Evolutionary conservation across 768 basidiomycete species (phyloP).

Genomic region (Pisolithus tinctorius): DNA sequence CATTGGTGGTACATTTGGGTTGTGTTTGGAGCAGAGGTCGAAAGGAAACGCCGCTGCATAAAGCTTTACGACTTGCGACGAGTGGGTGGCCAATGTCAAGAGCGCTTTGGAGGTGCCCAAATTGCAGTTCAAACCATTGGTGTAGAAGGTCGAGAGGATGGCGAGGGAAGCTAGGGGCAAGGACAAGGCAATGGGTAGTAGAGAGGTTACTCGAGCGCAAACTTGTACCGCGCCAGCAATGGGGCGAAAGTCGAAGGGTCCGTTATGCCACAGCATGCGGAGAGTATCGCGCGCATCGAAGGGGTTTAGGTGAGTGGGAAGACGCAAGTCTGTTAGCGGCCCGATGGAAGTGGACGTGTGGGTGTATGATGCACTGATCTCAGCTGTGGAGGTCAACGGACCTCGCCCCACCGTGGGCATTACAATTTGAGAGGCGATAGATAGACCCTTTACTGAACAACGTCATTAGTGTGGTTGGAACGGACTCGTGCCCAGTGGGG

Average conservation of each 20-base stretch:
- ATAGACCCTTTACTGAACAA: slow-evolving; percentile 2
- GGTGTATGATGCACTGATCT: slow-evolving; percentile 47
- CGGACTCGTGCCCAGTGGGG: slow-evolving; percentile 4
- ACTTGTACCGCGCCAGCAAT: slow-evolving; percentile 26
- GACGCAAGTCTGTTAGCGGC: slow-evolving; percentile 39
- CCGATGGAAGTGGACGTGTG: slow-evolving; percentile 29
- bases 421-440: slow-evolving; percentile 9
- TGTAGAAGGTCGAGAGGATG: slow-evolving; percentile 25
- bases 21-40: slow-evolving; percentile 10
- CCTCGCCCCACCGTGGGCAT: slow-evolving; percentile 15
- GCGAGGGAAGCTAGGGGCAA: slow-evolving; percentile 10
- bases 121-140: slow-evolving; percentile 50
- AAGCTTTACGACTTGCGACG: slow-evolving; percentile 52
- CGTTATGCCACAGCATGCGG: neutral
- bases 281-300: slow-evolving; percentile 5
- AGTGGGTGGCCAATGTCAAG: slow-evolving; percentile 52
- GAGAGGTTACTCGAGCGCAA: slow-evolving; percentile 23
- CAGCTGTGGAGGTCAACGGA: slow-evolving; percentile 32
- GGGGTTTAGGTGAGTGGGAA: slow-evolving; percentile 39
- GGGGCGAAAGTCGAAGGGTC: slow-evolving; percentile 11
- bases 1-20: neutral
- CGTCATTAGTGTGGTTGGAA: slow-evolving; percentile 19
- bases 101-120: slow-evolving; percentile 46
- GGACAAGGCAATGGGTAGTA: slow-evolving; percentile 9
- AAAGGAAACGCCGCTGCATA: slow-evolving; percentile 42